Evolutionary conservation across 202 grass and related monocot species (phyloP).

Genomic region (Alloteropsis angusta): DNA sequence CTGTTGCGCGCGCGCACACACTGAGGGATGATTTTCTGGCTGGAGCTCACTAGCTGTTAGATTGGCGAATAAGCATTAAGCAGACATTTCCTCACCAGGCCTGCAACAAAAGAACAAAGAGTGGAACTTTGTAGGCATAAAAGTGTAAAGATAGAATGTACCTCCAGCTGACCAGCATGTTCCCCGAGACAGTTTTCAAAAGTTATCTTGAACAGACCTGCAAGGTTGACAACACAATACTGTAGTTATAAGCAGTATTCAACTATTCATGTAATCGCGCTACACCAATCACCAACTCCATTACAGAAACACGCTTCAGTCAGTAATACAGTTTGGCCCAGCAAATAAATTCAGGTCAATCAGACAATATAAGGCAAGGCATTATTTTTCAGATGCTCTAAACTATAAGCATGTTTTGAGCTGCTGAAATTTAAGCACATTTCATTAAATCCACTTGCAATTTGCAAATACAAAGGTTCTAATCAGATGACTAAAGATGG

Average conservation of each 20-base stretch:
- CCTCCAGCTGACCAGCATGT: not conserved
- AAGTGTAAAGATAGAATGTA: not conserved
- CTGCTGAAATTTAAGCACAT: not conserved
- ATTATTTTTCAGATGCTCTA: not conserved
- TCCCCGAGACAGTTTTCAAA: not conserved
- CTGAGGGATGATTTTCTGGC: not conserved
- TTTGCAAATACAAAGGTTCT: not conserved
- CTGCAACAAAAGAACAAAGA: not conserved
- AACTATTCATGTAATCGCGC: not conserved
- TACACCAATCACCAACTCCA: not conserved
- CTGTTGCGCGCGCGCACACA: not conserved
- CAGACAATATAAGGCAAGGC: not conserved
- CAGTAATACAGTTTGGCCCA: not conserved
- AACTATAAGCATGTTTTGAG: not conserved
- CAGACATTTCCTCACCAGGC: not conserved
- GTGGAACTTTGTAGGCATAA: not conserved
- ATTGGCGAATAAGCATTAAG: not conserved
- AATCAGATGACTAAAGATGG: not conserved
- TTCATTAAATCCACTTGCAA: not conserved
- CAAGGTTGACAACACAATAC: not conserved
- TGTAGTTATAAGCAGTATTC: not conserved
- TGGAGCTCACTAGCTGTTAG: not conserved
- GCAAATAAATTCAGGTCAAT: not conserved
- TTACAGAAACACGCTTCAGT: not conserved
- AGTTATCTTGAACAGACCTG: not conserved